A percentile compares a stretch with the other conserved stretches of the same genome.
Evolutionary conservation across 306 rosid genomes (phyloP).

Genomic region (Glycine soja): DNA sequence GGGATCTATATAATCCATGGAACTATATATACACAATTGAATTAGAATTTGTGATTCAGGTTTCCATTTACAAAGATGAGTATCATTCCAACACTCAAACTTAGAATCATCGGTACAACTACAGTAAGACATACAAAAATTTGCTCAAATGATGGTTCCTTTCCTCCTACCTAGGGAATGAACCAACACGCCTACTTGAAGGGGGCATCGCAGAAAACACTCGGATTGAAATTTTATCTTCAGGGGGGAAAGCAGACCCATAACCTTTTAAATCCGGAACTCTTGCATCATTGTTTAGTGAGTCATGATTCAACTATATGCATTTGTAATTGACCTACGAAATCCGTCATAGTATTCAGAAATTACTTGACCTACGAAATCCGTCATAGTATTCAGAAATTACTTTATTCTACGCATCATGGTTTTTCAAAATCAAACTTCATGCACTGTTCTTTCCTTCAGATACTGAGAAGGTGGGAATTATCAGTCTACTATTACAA

Average conservation of each 20-base stretch:
- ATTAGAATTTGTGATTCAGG: slow-evolving; percentile 36
- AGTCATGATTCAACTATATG: slow-evolving; percentile 14
- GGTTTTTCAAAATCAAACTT: slow-evolving; percentile 32
- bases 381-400: slow-evolving; percentile 25
- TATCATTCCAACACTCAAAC: slow-evolving; percentile 31
- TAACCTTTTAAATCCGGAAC: slow-evolving; percentile 1
- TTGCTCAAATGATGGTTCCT: slow-evolving; percentile 30
- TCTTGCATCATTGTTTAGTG: slow-evolving; percentile 30
- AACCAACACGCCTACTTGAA: slow-evolving; percentile 17
- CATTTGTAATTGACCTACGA: slow-evolving; percentile 4
- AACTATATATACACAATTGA: slow-evolving; percentile 50
- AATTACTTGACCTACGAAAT: slow-evolving; percentile 17
- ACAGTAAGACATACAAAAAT: not conserved
- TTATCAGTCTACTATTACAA: not conserved
- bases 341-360: slow-evolving; percentile 25
- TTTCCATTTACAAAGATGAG: slow-evolving; percentile 47
- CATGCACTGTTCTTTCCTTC: not conserved
- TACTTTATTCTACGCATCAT: slow-evolving; percentile 8
- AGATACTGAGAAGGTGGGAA: not conserved
- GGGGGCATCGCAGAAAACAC: not conserved
- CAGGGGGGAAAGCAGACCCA: not conserved
- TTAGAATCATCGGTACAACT: slow-evolving; percentile 28
- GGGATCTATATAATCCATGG: slow-evolving; percentile 24
- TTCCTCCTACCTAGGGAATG: not conserved
- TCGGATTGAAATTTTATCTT: not conserved